Evolutionary conservation across 768 basidiomycete species (phyloP).

Genomic region (Mycena leptocephala): DNA sequence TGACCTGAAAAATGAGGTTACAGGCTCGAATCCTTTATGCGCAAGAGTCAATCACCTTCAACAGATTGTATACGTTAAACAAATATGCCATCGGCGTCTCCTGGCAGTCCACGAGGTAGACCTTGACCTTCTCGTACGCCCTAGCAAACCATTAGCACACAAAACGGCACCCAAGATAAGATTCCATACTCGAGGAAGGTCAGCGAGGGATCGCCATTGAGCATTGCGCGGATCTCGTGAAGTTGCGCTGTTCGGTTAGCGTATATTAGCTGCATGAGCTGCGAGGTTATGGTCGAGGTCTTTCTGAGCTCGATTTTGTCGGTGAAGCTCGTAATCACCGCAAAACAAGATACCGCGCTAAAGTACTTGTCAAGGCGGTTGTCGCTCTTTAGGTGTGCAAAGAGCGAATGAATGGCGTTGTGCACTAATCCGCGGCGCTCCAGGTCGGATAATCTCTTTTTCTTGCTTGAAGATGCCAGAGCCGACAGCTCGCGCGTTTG

Average conservation of each 20-base stretch:
- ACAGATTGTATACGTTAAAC: not conserved
- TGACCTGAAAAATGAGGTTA: no score
- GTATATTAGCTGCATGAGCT: not conserved
- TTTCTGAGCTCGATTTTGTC: not conserved
- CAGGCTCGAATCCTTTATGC: no score
- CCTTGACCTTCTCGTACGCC: not conserved
- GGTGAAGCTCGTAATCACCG: not conserved
- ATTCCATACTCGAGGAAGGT: not conserved
- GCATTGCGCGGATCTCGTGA: not conserved
- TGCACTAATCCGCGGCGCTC: not conserved
- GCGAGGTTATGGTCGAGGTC: not conserved
- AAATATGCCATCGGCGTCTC: not conserved
- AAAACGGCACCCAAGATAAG: not conserved
- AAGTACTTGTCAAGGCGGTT: not conserved
- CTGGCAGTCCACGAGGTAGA: not conserved
- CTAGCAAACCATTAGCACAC: not conserved
- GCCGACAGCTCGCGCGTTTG: not conserved
- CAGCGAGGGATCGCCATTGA: not conserved
- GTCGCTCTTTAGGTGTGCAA: not conserved
- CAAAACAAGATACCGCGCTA: not conserved
- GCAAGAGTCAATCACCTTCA: not conserved
- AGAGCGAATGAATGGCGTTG: not conserved
- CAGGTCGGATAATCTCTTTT: no score
- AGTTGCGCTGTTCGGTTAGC: not conserved
- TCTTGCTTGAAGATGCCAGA: not conserved